Percentiles rank a stretch among this genome's conserved stretches.
Conservation (phyloP, 1,139 yeast genomes). For the Kurtzmaniella natalensis region DNA sequence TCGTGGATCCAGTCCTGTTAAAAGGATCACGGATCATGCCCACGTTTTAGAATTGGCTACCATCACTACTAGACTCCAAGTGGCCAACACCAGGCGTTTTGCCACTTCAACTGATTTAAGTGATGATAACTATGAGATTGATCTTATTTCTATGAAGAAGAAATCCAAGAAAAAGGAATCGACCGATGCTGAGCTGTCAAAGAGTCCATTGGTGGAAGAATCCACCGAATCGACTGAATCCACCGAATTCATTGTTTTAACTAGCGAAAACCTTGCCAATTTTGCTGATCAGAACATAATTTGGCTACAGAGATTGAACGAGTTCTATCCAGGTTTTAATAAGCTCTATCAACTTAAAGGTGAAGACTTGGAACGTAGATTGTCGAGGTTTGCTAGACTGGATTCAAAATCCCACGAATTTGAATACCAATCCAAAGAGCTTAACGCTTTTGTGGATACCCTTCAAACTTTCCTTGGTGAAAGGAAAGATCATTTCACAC, state of each 20-base stretch:
- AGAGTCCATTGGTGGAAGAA: conserved; percentile 7
- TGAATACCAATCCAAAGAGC: not conserved
- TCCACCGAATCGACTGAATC: conserved; percentile 4
- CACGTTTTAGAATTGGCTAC: too few species aligned
- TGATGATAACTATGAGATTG: conserved; percentile 32
- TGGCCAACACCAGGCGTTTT: conserved; percentile 1
- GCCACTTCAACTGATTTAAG: conserved; percentile 8
- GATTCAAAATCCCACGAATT: not conserved
- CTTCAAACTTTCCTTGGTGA: not conserved
- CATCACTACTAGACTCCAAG: too few species aligned
- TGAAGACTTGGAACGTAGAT: not conserved
- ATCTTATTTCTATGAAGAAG: conserved; percentile 29
- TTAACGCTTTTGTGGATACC: not conserved
- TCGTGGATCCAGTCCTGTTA: too few species aligned
- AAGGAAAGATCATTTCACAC: not conserved
- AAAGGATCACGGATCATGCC: too few species aligned
- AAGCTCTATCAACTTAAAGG: not conserved
- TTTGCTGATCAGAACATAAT: conserved; percentile 8
- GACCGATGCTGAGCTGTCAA: conserved; percentile 8
- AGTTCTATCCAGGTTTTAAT: not conserved
- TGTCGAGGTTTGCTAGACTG: not conserved
- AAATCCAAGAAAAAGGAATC: conserved; percentile 2
- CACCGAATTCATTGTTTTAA: too few species aligned
- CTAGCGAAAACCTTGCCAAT: not conserved
- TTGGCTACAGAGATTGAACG: not conserved